Percentiles rank a stretch among this genome's conserved stretches.
These are phyloP conservation scores for Linnemannia hyalina DNA, from an alignment of 192 early-diverging fungal species.

Conservation along the genomic window DNA sequence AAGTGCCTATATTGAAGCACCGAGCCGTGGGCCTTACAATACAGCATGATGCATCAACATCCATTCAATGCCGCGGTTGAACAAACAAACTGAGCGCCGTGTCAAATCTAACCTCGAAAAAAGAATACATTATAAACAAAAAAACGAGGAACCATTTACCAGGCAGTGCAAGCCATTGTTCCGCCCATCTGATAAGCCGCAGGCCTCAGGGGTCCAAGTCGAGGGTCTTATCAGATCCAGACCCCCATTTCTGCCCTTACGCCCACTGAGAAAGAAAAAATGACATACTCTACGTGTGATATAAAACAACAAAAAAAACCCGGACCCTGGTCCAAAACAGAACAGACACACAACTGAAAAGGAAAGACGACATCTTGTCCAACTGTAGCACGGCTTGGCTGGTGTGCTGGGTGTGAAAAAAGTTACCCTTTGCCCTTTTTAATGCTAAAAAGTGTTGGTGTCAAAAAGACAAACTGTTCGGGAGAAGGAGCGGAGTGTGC, in stretches of 20 bases:
- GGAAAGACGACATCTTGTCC: not conserved
- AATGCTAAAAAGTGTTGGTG: conserved; percentile 11
- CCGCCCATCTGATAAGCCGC: conserved; percentile 13
- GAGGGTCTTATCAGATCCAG: not conserved
- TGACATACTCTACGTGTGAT: not conserved
- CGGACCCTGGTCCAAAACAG: not conserved
- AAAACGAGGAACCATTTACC: not conserved
- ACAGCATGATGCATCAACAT: not conserved
- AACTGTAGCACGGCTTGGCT: not conserved
- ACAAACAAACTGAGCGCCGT: not conserved
- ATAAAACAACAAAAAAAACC: not conserved
- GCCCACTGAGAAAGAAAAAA: not conserved
- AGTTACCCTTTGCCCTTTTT: too few species aligned
- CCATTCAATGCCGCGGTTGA: not conserved
- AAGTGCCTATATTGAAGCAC: not conserved
- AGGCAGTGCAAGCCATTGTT: not conserved
- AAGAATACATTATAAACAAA: not conserved
- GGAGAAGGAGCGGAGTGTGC: not conserved
- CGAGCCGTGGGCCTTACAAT: not conserved
- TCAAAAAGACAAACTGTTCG: not conserved
- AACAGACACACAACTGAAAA: not conserved
- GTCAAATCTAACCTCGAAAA: not conserved
- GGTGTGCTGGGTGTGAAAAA: not conserved
- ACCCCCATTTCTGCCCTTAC: not conserved
- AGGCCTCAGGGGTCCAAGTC: not conserved